Evolutionary conservation across 495 filamentous ascomycete genomes (phyloP), one percentile per base, ranked within the genome.

Genomic region (Halenospora varia): DNA sequence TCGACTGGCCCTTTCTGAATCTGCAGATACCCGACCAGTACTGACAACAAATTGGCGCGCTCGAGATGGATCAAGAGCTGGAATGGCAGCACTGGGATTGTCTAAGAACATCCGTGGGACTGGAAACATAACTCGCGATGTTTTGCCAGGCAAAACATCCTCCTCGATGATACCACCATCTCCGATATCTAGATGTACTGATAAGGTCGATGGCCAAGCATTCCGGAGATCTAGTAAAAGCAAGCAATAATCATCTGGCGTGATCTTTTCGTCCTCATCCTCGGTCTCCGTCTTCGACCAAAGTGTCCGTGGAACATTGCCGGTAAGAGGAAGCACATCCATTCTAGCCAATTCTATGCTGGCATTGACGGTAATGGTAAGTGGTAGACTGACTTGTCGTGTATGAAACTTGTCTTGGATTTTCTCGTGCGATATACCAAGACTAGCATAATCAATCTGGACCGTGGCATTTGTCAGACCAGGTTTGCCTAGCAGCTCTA

Each of bases 281-380:
- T 55, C 52, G 11, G 53, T 51, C 11, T 63, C 61, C 44, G 61
- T 24, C 3, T 13, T 40, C 13, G 39, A 25, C 77, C 73, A 81
- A 15, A 82, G 71, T 3, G 71, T 70, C 18, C 65, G 73, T 15
- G 78, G 78, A 25, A 85, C 68, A 55, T 66, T 67, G 6, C 78
- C 73, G 24, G 73, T 73, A 8, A 96, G 81, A 6, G 91, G 88
- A 0, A 95, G 68, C 35, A 95, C 77, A 68, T 96, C 91, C 62
- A 88, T 83, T 20, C 87, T 82, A 42, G 83, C 79, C 15, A 96
- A 74, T 60, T 95, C 88, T 18, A 96, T 76, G 64, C 89, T 92
- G 11, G 92, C 89, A 68, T 96, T 96, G 39, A 97, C 92, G 2
- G 92, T 96, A 19, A 96, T 79, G 0, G 88, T 90, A 50, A 97